Conservation (phyloP, 352 stramenopile genomes). For the Phytopythium aichiense region DNA sequence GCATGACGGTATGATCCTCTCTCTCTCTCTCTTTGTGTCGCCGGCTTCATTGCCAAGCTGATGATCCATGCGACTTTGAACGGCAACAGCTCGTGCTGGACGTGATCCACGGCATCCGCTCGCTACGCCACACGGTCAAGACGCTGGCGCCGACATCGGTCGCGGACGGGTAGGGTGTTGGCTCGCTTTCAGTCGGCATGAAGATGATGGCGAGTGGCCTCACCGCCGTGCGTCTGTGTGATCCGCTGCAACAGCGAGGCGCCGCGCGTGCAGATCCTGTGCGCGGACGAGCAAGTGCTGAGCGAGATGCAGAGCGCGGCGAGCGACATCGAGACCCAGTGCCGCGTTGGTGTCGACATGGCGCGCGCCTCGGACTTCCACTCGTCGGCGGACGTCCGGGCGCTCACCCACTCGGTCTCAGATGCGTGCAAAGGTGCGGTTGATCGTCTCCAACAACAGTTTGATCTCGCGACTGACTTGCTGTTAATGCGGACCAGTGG, state of each 20-base stretch:
- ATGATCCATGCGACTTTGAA: neutral
- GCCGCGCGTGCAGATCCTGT: constrained; percentile 22
- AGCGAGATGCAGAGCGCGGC: constrained; percentile 31
- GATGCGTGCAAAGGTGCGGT: constrained; percentile 45
- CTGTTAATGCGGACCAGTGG: constrained; percentile 27
- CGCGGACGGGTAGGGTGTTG: constrained; percentile 13
- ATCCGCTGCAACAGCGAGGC: neutral
- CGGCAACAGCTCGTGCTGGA: constrained; percentile 65
- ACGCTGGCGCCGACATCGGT: constrained; percentile 47
- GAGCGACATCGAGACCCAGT: constrained; percentile 44
- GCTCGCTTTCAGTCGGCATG: neutral
- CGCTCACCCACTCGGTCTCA: constrained; percentile 50
- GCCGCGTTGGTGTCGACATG: constrained; percentile 28
- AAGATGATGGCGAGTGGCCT: neutral
- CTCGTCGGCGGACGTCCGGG: constrained; percentile 12
- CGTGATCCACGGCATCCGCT: constrained; percentile 93
- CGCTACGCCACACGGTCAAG: constrained; percentile 83
- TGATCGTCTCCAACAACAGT: neutral
- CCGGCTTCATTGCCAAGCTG: neutral
- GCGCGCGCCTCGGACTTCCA: constrained; percentile 1
- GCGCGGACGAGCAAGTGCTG: constrained; percentile 22
- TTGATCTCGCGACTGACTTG: neutral
- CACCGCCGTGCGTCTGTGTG: neutral
- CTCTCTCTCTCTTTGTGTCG: neutral
- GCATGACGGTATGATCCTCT: constrained; percentile 73